These are phyloP conservation scores for Santalum album DNA, from an alignment of 164 flowering plant species.

Conservation along the genomic window DNA sequence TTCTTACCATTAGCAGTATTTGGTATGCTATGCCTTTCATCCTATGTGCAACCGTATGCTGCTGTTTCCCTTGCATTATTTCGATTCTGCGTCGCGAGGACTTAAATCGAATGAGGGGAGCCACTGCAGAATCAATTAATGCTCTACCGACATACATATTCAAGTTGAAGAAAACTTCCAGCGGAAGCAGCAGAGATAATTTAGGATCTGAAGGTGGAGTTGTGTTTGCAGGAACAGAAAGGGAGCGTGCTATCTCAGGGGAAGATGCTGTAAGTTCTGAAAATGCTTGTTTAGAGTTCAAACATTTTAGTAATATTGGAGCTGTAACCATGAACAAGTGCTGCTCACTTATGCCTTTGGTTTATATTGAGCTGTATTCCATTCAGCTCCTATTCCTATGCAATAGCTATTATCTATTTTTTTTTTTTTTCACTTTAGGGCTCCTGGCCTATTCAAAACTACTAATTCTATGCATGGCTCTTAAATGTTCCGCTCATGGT, in stretches of 20 bases:
- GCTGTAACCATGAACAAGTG: no score
- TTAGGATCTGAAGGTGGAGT: conserved; percentile 56
- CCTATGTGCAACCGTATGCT: conserved; percentile 84
- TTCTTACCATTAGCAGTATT: conserved; percentile 84
- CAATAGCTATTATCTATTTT: no score
- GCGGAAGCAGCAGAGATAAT: conserved; percentile 27
- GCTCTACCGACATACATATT: conserved; percentile 77
- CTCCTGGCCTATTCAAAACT: no score
- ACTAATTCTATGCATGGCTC: no score
- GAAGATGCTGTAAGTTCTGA: conserved; percentile 85
- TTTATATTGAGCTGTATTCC: no score
- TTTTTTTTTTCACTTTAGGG: no score
- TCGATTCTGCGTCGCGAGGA: conserved; percentile 85
- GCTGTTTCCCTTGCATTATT: conserved; percentile 94
- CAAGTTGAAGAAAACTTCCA: conserved; percentile 45
- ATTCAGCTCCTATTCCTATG: no score
- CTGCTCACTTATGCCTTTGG: no score
- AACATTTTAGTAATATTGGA: no score
- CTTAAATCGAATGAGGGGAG: conserved; percentile 64
- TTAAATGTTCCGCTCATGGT: no score
- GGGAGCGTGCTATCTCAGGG: conserved; percentile 69
- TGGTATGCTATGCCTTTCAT: conserved; percentile 99
- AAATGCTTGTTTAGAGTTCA: no score
- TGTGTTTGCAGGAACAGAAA: conserved; percentile 81
- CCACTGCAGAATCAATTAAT: conserved; percentile 68